Evolutionary conservation across 1,284 basidiomycete genomes (phyloP), one percentile per base, ranked within the genome.

Genomic region (Dichomitus squalens): DNA sequence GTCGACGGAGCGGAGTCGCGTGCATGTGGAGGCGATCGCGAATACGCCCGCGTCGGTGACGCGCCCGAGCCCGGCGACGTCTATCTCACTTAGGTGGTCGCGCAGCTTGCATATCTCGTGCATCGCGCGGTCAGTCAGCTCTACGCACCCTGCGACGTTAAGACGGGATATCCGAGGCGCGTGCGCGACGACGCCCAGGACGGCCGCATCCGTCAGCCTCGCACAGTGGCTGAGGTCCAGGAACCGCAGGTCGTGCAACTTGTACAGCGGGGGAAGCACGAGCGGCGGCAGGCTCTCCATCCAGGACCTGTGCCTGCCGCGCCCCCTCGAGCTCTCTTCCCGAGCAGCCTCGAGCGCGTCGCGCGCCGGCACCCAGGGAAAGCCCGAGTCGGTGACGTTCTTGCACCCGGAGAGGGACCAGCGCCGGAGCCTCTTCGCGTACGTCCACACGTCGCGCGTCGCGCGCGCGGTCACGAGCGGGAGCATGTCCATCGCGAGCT

Each of bases 31-130:
- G 4, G 87, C 87, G 35, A 97, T 72, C 54, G 81, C 80, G 35
- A 88, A 82, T n/a, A 97, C 79, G 1, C 83, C 91, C 1, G 74
- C 77, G 68, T 98, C 95, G 27, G 95, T 96, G 66, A 97, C 87
- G 53, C 81, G 81, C 31, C 80, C 75, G 48, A 94, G 84, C 70
- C 95, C 93, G 0, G 91, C 90, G 23, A 98, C 75, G 70, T 92
- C 88, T 25, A 98, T 73, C 64, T 89, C 86, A 70, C 94, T 92
- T 49, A 98, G 75, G 67, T 92, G 82, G 65, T 86, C 86, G 14
- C 91, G 89, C 25, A 97, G 80, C 68, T 78, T 80, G 63, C 83
- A 83, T 35, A 97, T 85, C 66, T 82, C 85, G 61, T 85, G 81
- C 51, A 95, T 72, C 0, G 86, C 79, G 56, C 76, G 77, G 73